phyloP scores from a whole-genome alignment of 306 rosid genomes.

The Gillenia trifoliata region DNA sequence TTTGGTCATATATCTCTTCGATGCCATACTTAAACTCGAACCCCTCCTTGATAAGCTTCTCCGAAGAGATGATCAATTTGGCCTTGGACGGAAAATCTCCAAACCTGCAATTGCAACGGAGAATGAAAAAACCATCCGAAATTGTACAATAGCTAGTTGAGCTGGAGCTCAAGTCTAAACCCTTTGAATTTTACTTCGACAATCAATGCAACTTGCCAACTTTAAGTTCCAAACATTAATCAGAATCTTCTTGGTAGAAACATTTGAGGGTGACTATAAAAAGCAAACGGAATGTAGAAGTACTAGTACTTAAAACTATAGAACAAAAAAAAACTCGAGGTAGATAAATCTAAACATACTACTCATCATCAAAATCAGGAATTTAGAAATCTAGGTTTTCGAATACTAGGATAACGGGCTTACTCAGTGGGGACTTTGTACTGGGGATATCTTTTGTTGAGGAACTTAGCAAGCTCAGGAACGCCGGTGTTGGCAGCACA shows the following conservation, averaged over 20 bases:
- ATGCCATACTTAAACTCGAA: slow-evolving; percentile 59
- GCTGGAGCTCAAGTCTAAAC: not conserved
- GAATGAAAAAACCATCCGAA: slow-evolving; percentile 1
- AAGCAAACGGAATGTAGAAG: too few species aligned
- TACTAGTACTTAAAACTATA: too few species aligned
- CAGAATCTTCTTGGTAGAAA: not conserved
- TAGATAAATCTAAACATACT: too few species aligned
- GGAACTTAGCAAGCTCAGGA: slow-evolving; percentile 73
- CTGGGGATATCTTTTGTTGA: slow-evolving; percentile 52
- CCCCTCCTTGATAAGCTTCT: slow-evolving; percentile 72
- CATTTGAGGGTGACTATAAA: too few species aligned
- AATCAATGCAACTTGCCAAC: not conserved
- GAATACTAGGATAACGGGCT: slow-evolving; percentile 17
- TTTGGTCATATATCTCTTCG: slow-evolving; percentile 57
- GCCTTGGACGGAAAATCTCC: slow-evolving; percentile 53
- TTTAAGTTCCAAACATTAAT: too few species aligned
- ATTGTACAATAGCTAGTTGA: not conserved
- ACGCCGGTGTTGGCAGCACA: slow-evolving; percentile 56
- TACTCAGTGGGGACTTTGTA: slow-evolving; percentile 65
- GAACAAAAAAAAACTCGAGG: too few species aligned
- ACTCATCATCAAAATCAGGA: not conserved
- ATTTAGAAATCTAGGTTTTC: not conserved
- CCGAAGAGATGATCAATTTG: slow-evolving; percentile 55
- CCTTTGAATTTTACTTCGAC: not conserved
- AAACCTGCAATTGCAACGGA: slow-evolving; percentile 44